phyloP scores from a whole-genome alignment of 2,329 filamentous ascomycete genomes.

The Penicillium sp. region DNA sequence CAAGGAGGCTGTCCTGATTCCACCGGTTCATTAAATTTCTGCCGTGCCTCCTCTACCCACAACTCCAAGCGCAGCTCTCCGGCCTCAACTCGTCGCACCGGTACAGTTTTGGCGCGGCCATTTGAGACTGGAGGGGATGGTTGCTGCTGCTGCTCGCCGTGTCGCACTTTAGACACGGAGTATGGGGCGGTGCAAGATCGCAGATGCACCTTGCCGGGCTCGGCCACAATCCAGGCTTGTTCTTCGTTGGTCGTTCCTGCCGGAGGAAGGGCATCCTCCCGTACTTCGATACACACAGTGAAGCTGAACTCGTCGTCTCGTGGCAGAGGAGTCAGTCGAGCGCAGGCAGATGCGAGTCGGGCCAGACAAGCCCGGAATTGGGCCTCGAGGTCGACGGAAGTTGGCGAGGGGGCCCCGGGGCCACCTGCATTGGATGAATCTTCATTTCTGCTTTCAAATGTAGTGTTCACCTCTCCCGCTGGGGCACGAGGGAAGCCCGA shows the following conservation, averaged over 20 bases:
- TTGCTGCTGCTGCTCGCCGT: slow-evolving; percentile 35
- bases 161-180: slow-evolving; percentile 42
- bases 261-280: slow-evolving; percentile 49
- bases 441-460: slow-evolving; percentile 49
- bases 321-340: slow-evolving; percentile 47
- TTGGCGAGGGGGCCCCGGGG: slow-evolving; percentile 32
- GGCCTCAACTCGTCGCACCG: slow-evolving; percentile 64
- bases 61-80: slow-evolving; percentile 68
- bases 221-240: slow-evolving; percentile 63
- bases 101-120: slow-evolving; percentile 59
- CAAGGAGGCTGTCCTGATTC: slow-evolving; percentile 41
- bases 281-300: slow-evolving; percentile 53
- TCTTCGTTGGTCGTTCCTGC: slow-evolving; percentile 52
- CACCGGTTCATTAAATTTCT: slow-evolving; percentile 52
- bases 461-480: slow-evolving; percentile 51
- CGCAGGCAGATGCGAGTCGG: slow-evolving; percentile 47
- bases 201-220: slow-evolving; percentile 49
- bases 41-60: slow-evolving; percentile 68
- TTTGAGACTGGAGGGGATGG: slow-evolving; percentile 37
- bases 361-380: slow-evolving; percentile 52
- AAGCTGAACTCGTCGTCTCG: slow-evolving; percentile 52
- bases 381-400: slow-evolving; percentile 48
- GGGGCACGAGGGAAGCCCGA: slow-evolving; percentile 56
- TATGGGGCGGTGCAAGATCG: slow-evolving; percentile 43
- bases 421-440: slow-evolving; percentile 36